Conservation (phyloP, 108 stramenopile genomes). For the Cyclotella baltica region DNA sequence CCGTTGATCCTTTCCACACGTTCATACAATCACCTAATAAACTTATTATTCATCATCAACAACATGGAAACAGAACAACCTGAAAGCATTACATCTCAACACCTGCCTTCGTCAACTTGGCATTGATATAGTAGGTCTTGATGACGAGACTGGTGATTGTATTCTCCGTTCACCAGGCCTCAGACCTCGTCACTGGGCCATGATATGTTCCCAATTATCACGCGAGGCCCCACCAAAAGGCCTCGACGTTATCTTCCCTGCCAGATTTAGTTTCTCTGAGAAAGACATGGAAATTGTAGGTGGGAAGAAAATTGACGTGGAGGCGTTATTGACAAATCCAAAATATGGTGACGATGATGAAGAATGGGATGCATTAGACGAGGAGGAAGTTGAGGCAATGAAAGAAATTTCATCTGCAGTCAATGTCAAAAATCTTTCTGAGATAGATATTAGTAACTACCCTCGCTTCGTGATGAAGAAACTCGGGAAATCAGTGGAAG, state of each 20-base stretch:
- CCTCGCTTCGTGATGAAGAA: conserved; percentile 76
- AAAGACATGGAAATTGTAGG: conserved; percentile 69
- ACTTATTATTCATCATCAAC: not conserved
- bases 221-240: conserved; percentile 68
- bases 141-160: conserved; percentile 67
- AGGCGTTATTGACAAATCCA: conserved; percentile 48
- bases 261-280: conserved; percentile 66
- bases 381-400: conserved; percentile 89
- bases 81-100: conserved; percentile 88
- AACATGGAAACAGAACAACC: conserved; percentile 52
- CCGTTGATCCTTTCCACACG: not conserved
- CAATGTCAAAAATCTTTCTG: conserved; percentile 66
- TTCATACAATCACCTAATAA: not conserved
- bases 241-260: conserved; percentile 77
- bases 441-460: conserved; percentile 74
- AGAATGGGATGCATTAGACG: conserved; percentile 85
- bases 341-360: conserved; percentile 75
- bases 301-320: conserved; percentile 73
- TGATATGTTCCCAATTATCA: conserved; percentile 69
- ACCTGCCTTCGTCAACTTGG: conserved; percentile 84
- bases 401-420: conserved; percentile 84
- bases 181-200: conserved; percentile 84
- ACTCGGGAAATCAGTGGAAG: conserved; percentile 48
- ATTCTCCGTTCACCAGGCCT: conserved; percentile 84
- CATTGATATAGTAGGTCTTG: conserved; percentile 80